Evolutionary conservation across 345 rosid genomes (phyloP).

Genomic region (Anacardium occidentale): DNA sequence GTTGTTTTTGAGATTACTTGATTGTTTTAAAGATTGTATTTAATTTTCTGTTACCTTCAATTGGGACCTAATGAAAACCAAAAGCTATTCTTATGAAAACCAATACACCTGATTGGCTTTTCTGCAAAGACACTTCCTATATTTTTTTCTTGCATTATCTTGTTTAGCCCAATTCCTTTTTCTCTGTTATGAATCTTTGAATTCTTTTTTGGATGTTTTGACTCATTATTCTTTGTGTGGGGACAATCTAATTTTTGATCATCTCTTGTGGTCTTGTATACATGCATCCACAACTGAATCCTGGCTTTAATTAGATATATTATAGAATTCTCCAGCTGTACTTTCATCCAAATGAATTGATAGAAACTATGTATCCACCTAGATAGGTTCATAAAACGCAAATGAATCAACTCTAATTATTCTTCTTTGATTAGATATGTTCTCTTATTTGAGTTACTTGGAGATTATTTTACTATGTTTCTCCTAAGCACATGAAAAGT

Average conservation of each 20-base stretch:
- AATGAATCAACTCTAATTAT: neutral
- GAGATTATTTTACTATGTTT: too few relatives aligned
- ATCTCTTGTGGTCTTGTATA: neutral
- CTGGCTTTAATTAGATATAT: neutral
- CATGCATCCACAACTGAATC: neutral
- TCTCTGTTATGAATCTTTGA: neutral
- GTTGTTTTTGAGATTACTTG: neutral
- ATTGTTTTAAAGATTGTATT: neutral
- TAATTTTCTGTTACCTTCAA: neutral
- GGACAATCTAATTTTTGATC: neutral
- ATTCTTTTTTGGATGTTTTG: neutral
- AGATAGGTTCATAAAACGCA: neutral
- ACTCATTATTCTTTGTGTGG: neutral
- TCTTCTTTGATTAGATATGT: neutral
- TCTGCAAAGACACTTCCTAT: too few relatives aligned
- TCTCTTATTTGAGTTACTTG: neutral
- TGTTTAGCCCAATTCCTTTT: neutral
- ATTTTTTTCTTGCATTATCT: neutral
- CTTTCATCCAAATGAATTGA: neutral
- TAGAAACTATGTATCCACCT: neutral
- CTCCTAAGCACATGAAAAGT: too few relatives aligned
- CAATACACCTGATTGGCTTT: too few relatives aligned
- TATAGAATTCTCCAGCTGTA: neutral
- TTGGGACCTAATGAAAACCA: neutral
- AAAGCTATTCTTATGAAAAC: neutral